Percentiles rank a stretch among this genome's conserved stretches.
phyloP scores from a whole-genome alignment of 371 early-diverging fungal genomes.

The Nematocida ausubeli region DNA sequence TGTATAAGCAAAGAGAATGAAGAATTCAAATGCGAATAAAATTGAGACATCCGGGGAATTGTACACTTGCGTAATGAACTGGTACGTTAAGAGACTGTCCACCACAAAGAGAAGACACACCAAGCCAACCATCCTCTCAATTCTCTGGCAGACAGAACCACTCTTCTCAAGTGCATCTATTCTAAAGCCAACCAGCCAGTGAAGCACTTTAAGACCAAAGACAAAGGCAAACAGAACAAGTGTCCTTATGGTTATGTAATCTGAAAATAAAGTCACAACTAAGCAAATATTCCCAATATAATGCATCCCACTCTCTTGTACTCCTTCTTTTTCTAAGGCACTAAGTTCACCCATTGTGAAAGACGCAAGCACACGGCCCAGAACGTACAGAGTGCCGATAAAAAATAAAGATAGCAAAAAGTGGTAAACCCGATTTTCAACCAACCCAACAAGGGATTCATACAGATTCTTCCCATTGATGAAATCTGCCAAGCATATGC shows the following conservation, averaged over 20 bases:
- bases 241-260: slow-evolving; percentile 56
- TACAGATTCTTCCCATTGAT: slow-evolving; percentile 40
- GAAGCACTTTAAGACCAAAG: slow-evolving; percentile 55
- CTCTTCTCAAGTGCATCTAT: slow-evolving; percentile 42
- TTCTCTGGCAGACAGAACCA: not conserved
- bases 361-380: slow-evolving; percentile 21
- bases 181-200: slow-evolving; percentile 59
- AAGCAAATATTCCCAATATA: slow-evolving; percentile 62
- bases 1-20: slow-evolving; percentile 38
- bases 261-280: slow-evolving; percentile 62
- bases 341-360: slow-evolving; percentile 46
- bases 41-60: slow-evolving; percentile 30
- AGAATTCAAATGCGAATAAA: slow-evolving; percentile 65
- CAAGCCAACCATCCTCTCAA: slow-evolving; percentile 5
- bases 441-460: slow-evolving; percentile 31
- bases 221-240: slow-evolving; percentile 59
- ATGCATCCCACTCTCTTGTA: slow-evolving; percentile 59
- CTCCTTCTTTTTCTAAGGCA: slow-evolving; percentile 53
- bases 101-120: not conserved
- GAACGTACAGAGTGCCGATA: slow-evolving; percentile 49
- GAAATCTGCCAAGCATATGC: slow-evolving; percentile 15
- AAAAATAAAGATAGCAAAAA: slow-evolving; percentile 59
- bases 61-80: not conserved
- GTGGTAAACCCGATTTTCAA: slow-evolving; percentile 59
- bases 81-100: slow-evolving; percentile 17